Evolutionary conservation across 495 filamentous ascomycete genomes (phyloP), one percentile per base, ranked within the genome.

Genomic region (Penicillium lagena): DNA sequence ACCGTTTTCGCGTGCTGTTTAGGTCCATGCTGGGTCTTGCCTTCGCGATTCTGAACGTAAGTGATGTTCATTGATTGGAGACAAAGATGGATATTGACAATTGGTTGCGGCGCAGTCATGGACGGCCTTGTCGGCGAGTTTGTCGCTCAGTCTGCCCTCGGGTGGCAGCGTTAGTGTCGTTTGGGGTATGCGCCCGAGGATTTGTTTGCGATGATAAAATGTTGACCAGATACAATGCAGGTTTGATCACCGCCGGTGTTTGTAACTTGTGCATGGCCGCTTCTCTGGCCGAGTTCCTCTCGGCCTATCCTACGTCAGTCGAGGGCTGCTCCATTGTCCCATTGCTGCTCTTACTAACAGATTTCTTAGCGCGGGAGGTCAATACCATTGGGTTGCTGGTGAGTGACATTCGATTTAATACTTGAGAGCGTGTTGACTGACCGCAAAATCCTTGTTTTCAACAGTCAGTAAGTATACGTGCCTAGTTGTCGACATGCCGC

Each of bases 341-440:
- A 43, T 42, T 37, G 43, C 12, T 35, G 31, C 6, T 33, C 14
- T 50, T 39, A 27, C 52, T 51, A 48, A 56, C 49, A 2, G 47
- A 29, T 28, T 31, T 4, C 13, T 42, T 41, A 73, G 71, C 10
- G 73, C 77, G 43, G 75, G 76, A 47, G 82, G 82, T 27, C 83
- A 86, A 66, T 87, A 87, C 49, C 81, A 87, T 59, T 89, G 85
- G 85, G 85, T 83, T 12, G 82, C 84, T 78, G 58, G 71, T 71
- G 35, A 56, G 62, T 41, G 40, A 22, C 22, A 22, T 22, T 22
- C 22, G 22, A 22, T 22, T 22, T 6, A 22, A 22, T 22, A 22
- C 22, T 6, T 22, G 4, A 17, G 4, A 22, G 22, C 3, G 22
- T 22, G 22, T 3, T 6, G 22, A 22, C 22, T 22, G 22, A 22